Percentiles rank a stretch among this genome's conserved stretches.
Evolutionary conservation across 495 filamentous ascomycete genomes (phyloP).

Genomic region (Talaromyces proteolyticus): DNA sequence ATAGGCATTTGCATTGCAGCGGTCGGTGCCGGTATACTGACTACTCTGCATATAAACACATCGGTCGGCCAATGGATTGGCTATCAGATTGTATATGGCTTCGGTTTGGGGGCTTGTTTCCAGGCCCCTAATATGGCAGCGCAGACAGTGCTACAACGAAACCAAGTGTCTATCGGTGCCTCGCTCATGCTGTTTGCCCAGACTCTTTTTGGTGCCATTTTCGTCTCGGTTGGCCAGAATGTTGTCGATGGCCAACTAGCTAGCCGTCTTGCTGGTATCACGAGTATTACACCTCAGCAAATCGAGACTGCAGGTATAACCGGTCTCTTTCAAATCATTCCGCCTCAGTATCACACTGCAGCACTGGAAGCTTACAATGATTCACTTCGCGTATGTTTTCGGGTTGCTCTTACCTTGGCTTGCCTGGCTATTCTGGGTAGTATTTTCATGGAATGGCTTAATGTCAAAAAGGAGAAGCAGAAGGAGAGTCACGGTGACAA

Average conservation of each 20-base stretch:
- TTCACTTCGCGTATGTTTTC: slow-evolving; percentile 5
- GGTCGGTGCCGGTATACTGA: slow-evolving; percentile 54
- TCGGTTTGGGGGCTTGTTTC: slow-evolving; percentile 59
- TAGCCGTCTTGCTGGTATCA: slow-evolving; percentile 28
- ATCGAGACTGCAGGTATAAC: slow-evolving; percentile 2
- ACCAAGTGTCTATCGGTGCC: slow-evolving; percentile 53
- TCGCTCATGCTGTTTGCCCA: slow-evolving; percentile 50
- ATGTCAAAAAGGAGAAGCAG: slow-evolving; percentile 15
- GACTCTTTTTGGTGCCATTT: slow-evolving; percentile 53
- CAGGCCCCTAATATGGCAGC: slow-evolving; percentile 52
- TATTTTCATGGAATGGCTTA: slow-evolving; percentile 8
- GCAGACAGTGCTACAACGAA: slow-evolving; percentile 47
- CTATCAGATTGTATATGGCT: slow-evolving; percentile 37
- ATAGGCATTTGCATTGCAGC: slow-evolving; percentile 37
- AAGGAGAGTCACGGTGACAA: no score
- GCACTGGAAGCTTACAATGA: slow-evolving; percentile 5
- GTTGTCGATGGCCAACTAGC: slow-evolving; percentile 57
- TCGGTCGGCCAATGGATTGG: slow-evolving; percentile 50
- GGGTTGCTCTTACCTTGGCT: slow-evolving; percentile 4
- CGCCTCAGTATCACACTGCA: slow-evolving; percentile 2
- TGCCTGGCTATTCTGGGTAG: slow-evolving; percentile 5
- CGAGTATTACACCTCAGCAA: slow-evolving; percentile 1
- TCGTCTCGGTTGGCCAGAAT: slow-evolving; percentile 57
- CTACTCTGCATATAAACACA: slow-evolving; percentile 42
- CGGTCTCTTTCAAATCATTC: slow-evolving; percentile 3